These are phyloP conservation scores for Diplodia sapinea DNA, from an alignment of 2,329 filamentous ascomycete genomes.

Conservation along the genomic window DNA sequence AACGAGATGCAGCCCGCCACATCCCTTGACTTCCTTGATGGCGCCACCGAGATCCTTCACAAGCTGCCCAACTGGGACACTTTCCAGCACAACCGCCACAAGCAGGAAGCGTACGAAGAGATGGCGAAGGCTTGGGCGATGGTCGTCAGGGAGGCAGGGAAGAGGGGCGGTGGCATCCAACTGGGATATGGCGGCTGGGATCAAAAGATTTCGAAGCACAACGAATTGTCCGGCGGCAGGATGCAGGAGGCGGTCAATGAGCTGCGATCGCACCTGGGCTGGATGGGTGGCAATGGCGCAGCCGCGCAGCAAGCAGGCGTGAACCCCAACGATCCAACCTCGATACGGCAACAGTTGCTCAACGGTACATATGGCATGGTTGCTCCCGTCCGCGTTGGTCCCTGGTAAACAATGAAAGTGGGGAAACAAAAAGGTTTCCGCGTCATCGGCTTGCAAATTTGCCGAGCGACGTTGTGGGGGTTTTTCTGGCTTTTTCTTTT, in stretches of 20 bases:
- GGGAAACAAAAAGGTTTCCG: neutral
- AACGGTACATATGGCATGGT: conserved; percentile 62
- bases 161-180: conserved; percentile 87
- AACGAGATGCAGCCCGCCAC: conserved; percentile 82
- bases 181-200: conserved; percentile 93
- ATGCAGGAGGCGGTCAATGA: conserved; percentile 80
- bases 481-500: conserved; percentile 22
- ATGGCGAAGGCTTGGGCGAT: conserved; percentile 91
- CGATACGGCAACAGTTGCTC: conserved; percentile 56
- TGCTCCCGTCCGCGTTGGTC: conserved; percentile 61
- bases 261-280: conserved; percentile 75
- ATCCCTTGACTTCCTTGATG: conserved; percentile 86
- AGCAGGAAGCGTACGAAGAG: conserved; percentile 95
- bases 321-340: conserved; percentile 39
- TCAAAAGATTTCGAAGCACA: conserved; percentile 82
- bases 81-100: conserved; percentile 86
- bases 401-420: conserved; percentile 53
- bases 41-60: conserved; percentile 88
- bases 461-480: neutral
- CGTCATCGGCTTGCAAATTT: neutral
- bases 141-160: conserved; percentile 88
- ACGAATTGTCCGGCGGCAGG: conserved; percentile 82
- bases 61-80: conserved; percentile 89
- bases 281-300: conserved; percentile 65
- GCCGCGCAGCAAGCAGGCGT: conserved; percentile 35